phyloP scores from a whole-genome alignment of 768 basidiomycete genomes.

The Nidularia sp. region DNA sequence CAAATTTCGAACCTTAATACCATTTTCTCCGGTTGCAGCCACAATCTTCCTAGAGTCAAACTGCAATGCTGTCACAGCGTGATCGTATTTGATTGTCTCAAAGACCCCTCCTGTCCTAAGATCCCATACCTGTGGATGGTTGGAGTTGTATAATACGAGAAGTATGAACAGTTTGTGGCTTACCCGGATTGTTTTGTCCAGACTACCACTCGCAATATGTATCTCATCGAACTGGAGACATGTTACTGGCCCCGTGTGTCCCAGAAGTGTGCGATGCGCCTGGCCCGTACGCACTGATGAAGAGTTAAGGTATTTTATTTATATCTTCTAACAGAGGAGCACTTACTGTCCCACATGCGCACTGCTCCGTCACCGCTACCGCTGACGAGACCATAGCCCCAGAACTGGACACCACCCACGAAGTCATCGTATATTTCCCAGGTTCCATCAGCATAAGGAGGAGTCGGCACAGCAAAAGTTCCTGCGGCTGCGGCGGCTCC shows the following conservation, averaged over 20 bases:
- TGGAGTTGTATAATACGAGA: conserved; percentile 4
- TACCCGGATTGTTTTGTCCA: conserved; percentile 91
- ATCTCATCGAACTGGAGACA: conserved; percentile 96
- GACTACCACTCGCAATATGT: conserved; percentile 86
- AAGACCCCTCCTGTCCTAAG: conserved; percentile 83
- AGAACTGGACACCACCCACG: conserved; percentile 96
- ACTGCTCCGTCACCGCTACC: conserved; percentile 97
- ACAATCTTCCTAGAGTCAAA: conserved; percentile 94
- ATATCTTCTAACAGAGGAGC: not conserved
- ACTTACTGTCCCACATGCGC: conserved; percentile 99
- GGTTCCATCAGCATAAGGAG: conserved; percentile 84
- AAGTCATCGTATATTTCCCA: conserved; percentile 98
- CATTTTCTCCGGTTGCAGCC: conserved; percentile 90
- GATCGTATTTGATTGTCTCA: conserved; percentile 89
- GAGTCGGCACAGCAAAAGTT: conserved; percentile 77
- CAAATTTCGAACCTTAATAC: conserved; percentile 62
- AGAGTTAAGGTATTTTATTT: conserved; percentile 1
- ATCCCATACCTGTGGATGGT: conserved; percentile 88
- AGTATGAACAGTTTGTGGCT: conserved; percentile 16
- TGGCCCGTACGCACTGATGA: conserved; percentile 92
- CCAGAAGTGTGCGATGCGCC: conserved; percentile 86
- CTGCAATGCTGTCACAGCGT: conserved; percentile 86
- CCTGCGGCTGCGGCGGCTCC: conserved; percentile 53
- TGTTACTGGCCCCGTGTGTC: conserved; percentile 91
- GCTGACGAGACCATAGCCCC: conserved; percentile 96